Conservation (phyloP, 2,329 filamentous ascomycete genomes). For the Aureobasidium sp. region DNA sequence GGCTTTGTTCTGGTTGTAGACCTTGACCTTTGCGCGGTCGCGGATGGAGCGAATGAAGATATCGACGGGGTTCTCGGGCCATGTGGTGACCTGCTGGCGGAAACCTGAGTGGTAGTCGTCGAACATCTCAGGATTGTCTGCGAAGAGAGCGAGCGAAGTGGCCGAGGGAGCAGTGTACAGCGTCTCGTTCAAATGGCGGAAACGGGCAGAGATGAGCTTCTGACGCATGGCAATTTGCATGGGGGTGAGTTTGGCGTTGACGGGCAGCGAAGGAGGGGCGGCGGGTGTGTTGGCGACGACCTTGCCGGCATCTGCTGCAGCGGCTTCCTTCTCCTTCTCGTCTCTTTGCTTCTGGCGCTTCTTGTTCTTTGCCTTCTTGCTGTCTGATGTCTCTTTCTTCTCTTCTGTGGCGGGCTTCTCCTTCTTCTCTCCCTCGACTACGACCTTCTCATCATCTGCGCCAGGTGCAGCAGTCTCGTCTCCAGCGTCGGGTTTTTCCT, state of each 20-base stretch:
- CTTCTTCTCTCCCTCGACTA: slow-evolving; percentile 22
- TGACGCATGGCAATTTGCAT: slow-evolving; percentile 90
- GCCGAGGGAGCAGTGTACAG: slow-evolving; percentile 86
- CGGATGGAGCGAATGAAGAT: slow-evolving; percentile 68
- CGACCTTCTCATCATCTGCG: slow-evolving; percentile 13
- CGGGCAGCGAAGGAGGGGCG: slow-evolving; percentile 21
- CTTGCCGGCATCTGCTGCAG: slow-evolving; percentile 26
- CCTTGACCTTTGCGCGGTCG: slow-evolving; percentile 50
- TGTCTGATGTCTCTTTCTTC: slow-evolving; percentile 22
- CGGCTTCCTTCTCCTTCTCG: slow-evolving; percentile 21
- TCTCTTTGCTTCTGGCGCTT: slow-evolving; percentile 13
- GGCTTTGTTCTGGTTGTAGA: slow-evolving; percentile 24
- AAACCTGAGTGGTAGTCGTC: slow-evolving; percentile 94
- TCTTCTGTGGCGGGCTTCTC: slow-evolving; percentile 24
- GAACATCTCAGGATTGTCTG: slow-evolving; percentile 84
- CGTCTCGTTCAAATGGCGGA: slow-evolving; percentile 94
- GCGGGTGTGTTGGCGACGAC: slow-evolving; percentile 23
- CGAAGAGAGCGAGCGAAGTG: slow-evolving; percentile 76
- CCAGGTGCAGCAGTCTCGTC: slow-evolving; percentile 1
- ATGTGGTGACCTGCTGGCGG: slow-evolving; percentile 86
- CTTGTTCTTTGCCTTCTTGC: slow-evolving; percentile 21
- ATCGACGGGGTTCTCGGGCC: slow-evolving; percentile 95
- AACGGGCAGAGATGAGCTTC: slow-evolving; percentile 89
- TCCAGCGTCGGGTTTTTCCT: slow-evolving; percentile 28
- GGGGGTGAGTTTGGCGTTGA: slow-evolving; percentile 65